Percentiles rank a stretch among this genome's conserved stretches.
Evolutionary conservation across 2,329 filamentous ascomycete genomes (phyloP).

Genomic region (Cordyceps militaris): DNA sequence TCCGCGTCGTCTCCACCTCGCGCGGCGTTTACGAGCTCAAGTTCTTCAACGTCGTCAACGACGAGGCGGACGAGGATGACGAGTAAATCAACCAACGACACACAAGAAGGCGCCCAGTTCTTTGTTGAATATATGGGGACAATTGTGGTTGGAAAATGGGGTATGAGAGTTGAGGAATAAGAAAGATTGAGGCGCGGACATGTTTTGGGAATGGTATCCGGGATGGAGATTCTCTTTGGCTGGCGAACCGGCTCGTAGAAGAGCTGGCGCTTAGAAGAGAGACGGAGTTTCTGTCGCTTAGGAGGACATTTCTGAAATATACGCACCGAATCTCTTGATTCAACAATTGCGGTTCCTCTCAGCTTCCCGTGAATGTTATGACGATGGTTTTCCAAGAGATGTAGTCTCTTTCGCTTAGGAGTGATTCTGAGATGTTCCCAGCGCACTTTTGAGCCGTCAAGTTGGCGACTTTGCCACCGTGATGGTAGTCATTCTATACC

Average conservation of each 20-base stretch:
- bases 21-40: slow-evolving; percentile 99
- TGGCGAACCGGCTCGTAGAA: slow-evolving; percentile 2
- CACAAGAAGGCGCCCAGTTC: not conserved
- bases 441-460: too few species aligned
- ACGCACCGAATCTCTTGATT: slow-evolving; percentile 10
- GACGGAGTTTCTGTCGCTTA: not conserved
- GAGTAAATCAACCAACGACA: slow-evolving; percentile 55
- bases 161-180: not conserved
- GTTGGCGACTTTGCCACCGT: not conserved
- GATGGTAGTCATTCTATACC: not conserved
- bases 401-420: too few species aligned
- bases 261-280: not conserved
- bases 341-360: too few species aligned
- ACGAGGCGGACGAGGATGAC: slow-evolving; percentile 96
- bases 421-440: too few species aligned
- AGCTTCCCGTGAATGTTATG: not conserved
- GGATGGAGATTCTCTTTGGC: slow-evolving; percentile 1
- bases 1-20: slow-evolving; percentile 95
- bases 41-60: slow-evolving; percentile 99
- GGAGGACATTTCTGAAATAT: slow-evolving; percentile 5
- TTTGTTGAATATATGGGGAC: slow-evolving; percentile 11
- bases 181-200: not conserved
- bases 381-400: too few species aligned
- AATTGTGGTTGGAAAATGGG: not conserved
- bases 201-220: not conserved